A percentile compares a stretch with the other conserved stretches of the same genome.
These are phyloP conservation scores for Colletotrichum siamense DNA, from an alignment of 2,329 filamentous ascomycete species.

Conservation along the genomic window DNA sequence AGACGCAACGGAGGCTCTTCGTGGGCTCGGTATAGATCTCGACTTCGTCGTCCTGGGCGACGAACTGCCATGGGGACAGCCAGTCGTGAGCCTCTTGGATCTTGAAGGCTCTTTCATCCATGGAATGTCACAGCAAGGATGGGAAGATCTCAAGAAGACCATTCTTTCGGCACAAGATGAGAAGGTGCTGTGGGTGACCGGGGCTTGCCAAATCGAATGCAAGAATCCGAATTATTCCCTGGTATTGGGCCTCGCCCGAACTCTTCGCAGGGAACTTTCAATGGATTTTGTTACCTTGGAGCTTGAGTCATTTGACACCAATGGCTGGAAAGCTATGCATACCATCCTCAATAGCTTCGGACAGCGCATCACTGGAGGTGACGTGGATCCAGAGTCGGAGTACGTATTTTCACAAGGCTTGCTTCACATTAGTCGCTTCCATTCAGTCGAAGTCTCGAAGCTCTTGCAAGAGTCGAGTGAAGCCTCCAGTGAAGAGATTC, in stretches of 20 bases:
- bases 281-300: constrained; percentile 35
- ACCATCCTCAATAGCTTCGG: neutral
- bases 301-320: constrained; percentile 23
- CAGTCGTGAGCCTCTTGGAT: constrained; percentile 1
- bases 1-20: neutral
- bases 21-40: neutral
- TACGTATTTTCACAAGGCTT: constrained; percentile 32
- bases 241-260: constrained; percentile 32
- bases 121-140: neutral
- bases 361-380: neutral
- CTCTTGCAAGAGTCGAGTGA: neutral
- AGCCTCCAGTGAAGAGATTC: neutral
- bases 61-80: neutral
- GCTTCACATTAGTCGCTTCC: constrained; percentile 29
- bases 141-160: neutral
- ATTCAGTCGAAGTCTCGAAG: neutral
- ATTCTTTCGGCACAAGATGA: constrained; percentile 5
- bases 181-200: constrained; percentile 36
- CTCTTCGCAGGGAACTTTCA: constrained; percentile 32
- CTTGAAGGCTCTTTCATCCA: constrained; percentile 8
- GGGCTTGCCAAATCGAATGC: constrained; percentile 29
- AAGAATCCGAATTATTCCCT: constrained; percentile 30
- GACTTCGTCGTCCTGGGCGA: neutral
- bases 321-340: neutral
- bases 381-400: constrained; percentile 31